Evolutionary conservation across 2,329 filamentous ascomycete species (phyloP).

Genomic region (Cordyceps militaris): DNA sequence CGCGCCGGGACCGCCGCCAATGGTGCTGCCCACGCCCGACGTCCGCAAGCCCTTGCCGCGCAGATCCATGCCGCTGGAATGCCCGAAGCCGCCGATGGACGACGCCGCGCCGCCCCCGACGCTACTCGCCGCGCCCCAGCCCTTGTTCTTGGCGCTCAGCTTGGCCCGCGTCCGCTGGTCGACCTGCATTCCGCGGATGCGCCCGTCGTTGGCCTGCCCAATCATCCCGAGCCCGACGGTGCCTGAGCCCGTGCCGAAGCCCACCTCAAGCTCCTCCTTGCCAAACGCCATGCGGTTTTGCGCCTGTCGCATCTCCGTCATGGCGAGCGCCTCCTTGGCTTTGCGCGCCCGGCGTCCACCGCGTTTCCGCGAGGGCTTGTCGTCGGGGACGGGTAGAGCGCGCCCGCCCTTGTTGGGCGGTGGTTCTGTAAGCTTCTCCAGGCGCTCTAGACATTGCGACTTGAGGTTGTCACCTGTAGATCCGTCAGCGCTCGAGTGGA

Average conservation of each 20-base stretch:
- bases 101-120: slow-evolving; percentile 65
- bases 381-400: slow-evolving; percentile 85
- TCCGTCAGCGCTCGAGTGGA: slow-evolving; percentile 74
- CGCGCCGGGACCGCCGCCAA: slow-evolving; percentile 40
- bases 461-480: slow-evolving; percentile 76
- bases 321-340: slow-evolving; percentile 92
- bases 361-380: slow-evolving; percentile 89
- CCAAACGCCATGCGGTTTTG: slow-evolving; percentile 96
- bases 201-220: slow-evolving; percentile 78
- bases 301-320: slow-evolving; percentile 93
- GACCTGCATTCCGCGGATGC: slow-evolving; percentile 79
- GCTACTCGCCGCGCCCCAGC: slow-evolving; percentile 73
- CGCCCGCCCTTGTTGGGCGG: slow-evolving; percentile 81
- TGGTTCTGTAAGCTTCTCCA: slow-evolving; percentile 90
- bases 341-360: slow-evolving; percentile 85
- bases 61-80: slow-evolving; percentile 58
- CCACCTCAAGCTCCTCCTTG: slow-evolving; percentile 89
- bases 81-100: slow-evolving; percentile 72
- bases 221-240: slow-evolving; percentile 94
- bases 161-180: slow-evolving; percentile 91
- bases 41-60: slow-evolving; percentile 72
- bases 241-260: slow-evolving; percentile 78
- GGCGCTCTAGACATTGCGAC: slow-evolving; percentile 71
- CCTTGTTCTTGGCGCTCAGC: slow-evolving; percentile 89
- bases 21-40: slow-evolving; percentile 69